A percentile compares a stretch with the other conserved stretches of the same genome.
These are phyloP conservation scores for Sarocladiaceae sp. DNA, from an alignment of 2,329 filamentous ascomycete species.

Conservation along the genomic window DNA sequence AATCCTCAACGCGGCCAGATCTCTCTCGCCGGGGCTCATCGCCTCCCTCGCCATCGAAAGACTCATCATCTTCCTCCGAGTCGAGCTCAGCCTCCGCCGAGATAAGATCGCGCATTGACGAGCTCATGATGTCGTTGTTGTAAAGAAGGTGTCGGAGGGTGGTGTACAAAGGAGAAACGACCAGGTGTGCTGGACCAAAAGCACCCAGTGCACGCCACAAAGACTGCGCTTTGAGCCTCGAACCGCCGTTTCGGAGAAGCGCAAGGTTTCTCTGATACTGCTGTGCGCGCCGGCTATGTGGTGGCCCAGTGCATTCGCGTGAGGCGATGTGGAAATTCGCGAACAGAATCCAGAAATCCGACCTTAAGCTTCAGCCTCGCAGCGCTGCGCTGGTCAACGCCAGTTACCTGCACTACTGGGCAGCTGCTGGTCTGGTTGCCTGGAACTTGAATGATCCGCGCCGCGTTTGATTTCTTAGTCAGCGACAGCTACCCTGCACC, in stretches of 20 bases:
- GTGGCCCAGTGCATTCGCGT: not conserved
- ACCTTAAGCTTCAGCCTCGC: conserved; percentile 9
- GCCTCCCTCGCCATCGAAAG: conserved; percentile 70
- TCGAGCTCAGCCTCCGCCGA: conserved; percentile 81
- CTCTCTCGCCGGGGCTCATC: conserved; percentile 42
- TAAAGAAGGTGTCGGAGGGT: not conserved
- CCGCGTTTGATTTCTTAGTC: not conserved
- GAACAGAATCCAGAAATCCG: conserved; percentile 7
- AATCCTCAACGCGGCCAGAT: conserved; percentile 59
- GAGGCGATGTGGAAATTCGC: conserved; percentile 1
- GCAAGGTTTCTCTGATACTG: not conserved
- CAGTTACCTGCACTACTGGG: not conserved
- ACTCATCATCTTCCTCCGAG: conserved; percentile 78
- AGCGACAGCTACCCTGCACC: not conserved
- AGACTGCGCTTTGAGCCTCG: not conserved
- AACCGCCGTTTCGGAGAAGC: not conserved
- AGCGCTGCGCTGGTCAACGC: conserved; percentile 2
- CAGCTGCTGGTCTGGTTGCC: conserved; percentile 1
- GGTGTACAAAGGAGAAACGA: not conserved
- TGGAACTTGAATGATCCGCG: conserved; percentile 7
- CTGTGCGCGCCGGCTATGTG: not conserved
- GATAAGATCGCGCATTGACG: conserved; percentile 67
- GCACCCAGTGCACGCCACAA: not conserved
- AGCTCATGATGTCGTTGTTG: conserved; percentile 46
- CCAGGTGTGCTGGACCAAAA: not conserved